A percentile compares a stretch with the other conserved stretches of the same genome.
These are phyloP conservation scores for Chlorokybus atmophyticus DNA, from an alignment of 139 green algal species.

Conservation along the genomic window DNA sequence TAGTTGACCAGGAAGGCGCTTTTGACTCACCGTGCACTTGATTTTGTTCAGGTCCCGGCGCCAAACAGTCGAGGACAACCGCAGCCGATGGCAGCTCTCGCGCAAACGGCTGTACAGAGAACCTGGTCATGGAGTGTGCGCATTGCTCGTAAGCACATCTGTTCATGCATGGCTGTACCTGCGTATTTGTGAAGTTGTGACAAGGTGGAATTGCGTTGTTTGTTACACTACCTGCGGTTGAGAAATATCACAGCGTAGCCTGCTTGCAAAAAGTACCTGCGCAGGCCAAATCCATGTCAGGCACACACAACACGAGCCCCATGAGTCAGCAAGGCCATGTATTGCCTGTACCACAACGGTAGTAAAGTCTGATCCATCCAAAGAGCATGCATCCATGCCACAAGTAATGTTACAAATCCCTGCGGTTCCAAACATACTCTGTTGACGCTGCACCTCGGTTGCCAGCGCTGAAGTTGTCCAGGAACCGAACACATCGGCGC, in stretches of 20 bases:
- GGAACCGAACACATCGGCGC: constrained; percentile 81
- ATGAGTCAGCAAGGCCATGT: too few species aligned
- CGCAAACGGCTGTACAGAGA: constrained; percentile 74
- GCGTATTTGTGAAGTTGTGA: too few species aligned
- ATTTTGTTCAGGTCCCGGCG: background rate
- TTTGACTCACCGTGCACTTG: background rate
- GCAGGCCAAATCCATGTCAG: too few species aligned
- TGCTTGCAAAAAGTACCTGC: constrained; percentile 36
- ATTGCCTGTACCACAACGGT: too few species aligned
- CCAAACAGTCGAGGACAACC: constrained; percentile 10
- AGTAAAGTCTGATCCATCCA: too few species aligned
- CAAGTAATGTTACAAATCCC: too few species aligned
- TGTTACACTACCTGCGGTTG: constrained; percentile 33
- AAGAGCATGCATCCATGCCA: too few species aligned
- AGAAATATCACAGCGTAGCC: constrained; percentile 92
- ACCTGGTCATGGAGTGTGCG: too few species aligned
- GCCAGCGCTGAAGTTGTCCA: constrained; percentile 91
- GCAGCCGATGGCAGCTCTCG: constrained; percentile 35
- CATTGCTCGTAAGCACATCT: too few species aligned
- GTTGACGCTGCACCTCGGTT: constrained; percentile 69
- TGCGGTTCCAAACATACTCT: too few species aligned
- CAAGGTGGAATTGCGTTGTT: background rate
- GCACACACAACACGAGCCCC: too few species aligned
- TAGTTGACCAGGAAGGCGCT: background rate
- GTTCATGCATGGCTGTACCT: too few species aligned